A percentile compares a stretch with the other conserved stretches of the same genome.
Conservation (phyloP, 2,329 filamentous ascomycete species). For the Colletotrichum lupini region DNA sequence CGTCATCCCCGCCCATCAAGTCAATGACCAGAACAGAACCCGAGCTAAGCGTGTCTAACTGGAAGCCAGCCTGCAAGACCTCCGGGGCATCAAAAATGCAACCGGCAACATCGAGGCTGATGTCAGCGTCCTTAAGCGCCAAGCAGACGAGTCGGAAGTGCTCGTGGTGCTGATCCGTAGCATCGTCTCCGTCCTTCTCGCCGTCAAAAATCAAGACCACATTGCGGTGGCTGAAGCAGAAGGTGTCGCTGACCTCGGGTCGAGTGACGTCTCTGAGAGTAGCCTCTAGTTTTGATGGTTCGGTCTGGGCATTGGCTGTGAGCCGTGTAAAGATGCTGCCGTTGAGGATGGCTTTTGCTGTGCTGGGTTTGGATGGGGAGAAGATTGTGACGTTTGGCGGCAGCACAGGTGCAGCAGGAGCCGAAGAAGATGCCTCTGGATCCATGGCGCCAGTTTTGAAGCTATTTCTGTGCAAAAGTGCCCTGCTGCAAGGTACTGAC, state of each 20-base stretch:
- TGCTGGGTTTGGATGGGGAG: constrained; percentile 24
- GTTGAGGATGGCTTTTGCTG: constrained; percentile 31
- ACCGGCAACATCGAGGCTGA: constrained; percentile 38
- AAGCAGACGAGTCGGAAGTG: constrained; percentile 39
- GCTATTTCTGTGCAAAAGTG: not conserved
- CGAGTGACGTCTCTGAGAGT: constrained; percentile 14
- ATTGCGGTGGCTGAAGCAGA: constrained; percentile 35
- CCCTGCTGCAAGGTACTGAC: not conserved
- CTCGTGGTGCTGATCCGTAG: constrained; percentile 38
- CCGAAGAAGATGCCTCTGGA: not conserved
- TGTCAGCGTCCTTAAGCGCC: constrained; percentile 38
- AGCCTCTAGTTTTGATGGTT: constrained; percentile 25
- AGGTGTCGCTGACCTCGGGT: constrained; percentile 22
- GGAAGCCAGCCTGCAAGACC: constrained; percentile 38
- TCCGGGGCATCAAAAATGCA: constrained; percentile 37
- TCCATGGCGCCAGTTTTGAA: not conserved
- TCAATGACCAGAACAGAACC: constrained; percentile 38
- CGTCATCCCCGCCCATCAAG: constrained; percentile 36
- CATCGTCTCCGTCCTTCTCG: constrained; percentile 17
- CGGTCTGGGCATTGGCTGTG: constrained; percentile 33
- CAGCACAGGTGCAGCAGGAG: constrained; percentile 9
- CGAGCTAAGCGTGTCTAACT: constrained; percentile 38
- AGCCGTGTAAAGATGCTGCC: constrained; percentile 38
- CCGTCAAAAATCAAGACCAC: constrained; percentile 37
- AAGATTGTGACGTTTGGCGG: constrained; percentile 40